Base-by-base conservation (phyloP, 306 rosid genomes). In the Prunus fruticosa region DNA sequence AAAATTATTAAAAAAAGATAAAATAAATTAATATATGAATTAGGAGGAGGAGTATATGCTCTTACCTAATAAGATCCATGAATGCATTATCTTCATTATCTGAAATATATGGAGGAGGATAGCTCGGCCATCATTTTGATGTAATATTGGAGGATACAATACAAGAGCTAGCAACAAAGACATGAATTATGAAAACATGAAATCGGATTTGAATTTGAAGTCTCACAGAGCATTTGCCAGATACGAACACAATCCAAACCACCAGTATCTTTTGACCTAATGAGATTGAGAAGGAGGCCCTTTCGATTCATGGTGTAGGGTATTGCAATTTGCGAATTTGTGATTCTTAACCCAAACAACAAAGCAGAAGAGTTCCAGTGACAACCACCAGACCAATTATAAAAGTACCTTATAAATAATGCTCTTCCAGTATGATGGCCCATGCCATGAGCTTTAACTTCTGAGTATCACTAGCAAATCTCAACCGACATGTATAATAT, bases 321-420 rank as follows among this genome's bases (percentile, higher is more conserved):
- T 56, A n/a, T 10, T 10, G 28, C 23, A 20, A 56, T 9, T 56
- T 14, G 9, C 43, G 1, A 38, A 6, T 25, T 16, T 46, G n/a
- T 64, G 51, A 66, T 41, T 64, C 50, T 23, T 34, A 47, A 52
- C 76, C 80, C 60, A 67, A 75, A 69, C n/a, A 54, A 54, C 73
- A 23, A 73, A 79, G 45, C 53, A 64, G 13, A 54, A 20, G 51
- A 64, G 13, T 4, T 72, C 20, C 45, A 28, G 60, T 53, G 11
- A 78, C 74, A 71, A 81, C 84, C 64, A 76, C 78, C 72, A 23
- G 19, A 25, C 28, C 63, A 65, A 32, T 71, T 53, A 34, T 69
- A 69, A 9, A 50, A 49, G 65, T 4, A 34, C 20, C 43, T 57
- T 57, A 73, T 57, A 28, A 43, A 56, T 34, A n/a, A 64, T 54